Evolutionary conservation across 768 basidiomycete genomes (phyloP), one percentile per base, ranked within the genome.

Genomic region (Ramaria sp.): DNA sequence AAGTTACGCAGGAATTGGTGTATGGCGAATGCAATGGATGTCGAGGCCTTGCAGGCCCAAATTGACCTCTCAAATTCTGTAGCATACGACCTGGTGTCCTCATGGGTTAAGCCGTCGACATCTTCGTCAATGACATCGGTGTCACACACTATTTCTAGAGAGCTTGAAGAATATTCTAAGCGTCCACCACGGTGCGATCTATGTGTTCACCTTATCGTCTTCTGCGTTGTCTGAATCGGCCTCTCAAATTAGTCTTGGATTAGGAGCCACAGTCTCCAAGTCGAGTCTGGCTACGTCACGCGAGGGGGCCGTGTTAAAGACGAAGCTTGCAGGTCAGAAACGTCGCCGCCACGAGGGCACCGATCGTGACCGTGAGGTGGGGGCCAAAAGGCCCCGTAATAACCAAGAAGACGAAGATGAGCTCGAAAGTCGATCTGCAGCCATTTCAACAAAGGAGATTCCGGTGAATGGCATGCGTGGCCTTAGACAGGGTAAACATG

Each of bases 41-140:
- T 73, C 50, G 84, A 87, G 63, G 72, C 78, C 34, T 72, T 91
- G 41, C 88, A 90, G 67, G 87, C 88, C n/a, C 86, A 86, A 70
- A 82, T 90, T 53, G 85, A 91, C 68, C 71, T 87, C 63, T 82
- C 88, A 20, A 81, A 90, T 80, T 83, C 88, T 5, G 80, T 83
- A 68, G 81, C 84, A 1, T 79, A 89, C 61, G 75, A 80, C 66
- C 75, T 90, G 63, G 80, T 87, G 45, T 76, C 84, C 20, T 86
- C 88, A 54, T 91, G 88, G 88, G 74, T 91, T 62, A 80, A 81
- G 62, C 78, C 84, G 33, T 70, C 73, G 39, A 65, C 57, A 70
- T 65, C 60, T 69, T 71, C 20, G 51, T 54, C 37, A 37, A 57
- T 63, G 46, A 68, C 66, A 19, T 70, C 76, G 56, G 59, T 75